phyloP scores from a whole-genome alignment of 208 protist species.

The Trypanosomatidae sp. region DNA sequence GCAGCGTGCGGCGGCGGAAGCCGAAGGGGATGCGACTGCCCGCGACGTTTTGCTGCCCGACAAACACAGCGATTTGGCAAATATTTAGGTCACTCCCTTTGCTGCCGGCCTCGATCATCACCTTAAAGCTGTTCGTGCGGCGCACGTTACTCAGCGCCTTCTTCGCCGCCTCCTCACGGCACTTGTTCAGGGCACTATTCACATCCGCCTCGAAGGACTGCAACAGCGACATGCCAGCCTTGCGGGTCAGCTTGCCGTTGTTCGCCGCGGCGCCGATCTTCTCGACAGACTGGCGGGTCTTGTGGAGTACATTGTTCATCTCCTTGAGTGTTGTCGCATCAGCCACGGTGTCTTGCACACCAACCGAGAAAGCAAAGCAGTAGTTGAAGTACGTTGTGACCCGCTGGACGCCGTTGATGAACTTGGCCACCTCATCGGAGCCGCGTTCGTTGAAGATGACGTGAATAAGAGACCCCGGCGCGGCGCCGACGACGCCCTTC shows the following conservation, averaged over 20 bases:
- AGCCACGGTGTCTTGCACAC: constrained; percentile 98
- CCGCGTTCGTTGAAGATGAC: constrained; percentile 97
- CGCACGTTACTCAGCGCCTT: constrained; percentile 80
- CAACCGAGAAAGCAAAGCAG: constrained; percentile 96
- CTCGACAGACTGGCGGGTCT: constrained; percentile 89
- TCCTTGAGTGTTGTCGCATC: constrained; percentile 90
- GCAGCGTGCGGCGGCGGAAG: constrained; percentile 97
- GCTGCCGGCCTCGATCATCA: constrained; percentile 97
- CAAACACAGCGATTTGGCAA: constrained; percentile 99
- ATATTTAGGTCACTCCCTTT: constrained; percentile 99
- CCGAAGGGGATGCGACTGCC: constrained; percentile 98
- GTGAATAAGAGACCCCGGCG: constrained; percentile 95
- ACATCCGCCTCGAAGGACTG: constrained; percentile 99
- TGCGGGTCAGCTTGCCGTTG: constrained; percentile 91
- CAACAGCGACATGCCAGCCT: constrained; percentile 95
- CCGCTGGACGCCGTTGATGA: constrained; percentile 95
- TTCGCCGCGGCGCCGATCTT: constrained; percentile 93
- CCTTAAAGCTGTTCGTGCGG: constrained; percentile 95
- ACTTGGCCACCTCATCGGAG: constrained; percentile 90
- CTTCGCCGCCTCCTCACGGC: constrained; percentile 90
- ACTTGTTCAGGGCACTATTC: constrained; percentile 95
- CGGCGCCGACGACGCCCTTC: constrained; percentile 91
- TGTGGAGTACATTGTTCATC: constrained; percentile 92
- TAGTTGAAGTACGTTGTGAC: constrained; percentile 98
- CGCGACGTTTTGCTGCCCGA: constrained; percentile 99